Base-by-base conservation (phyloP, 2,329 filamentous ascomycete genomes). In the Neoarthrinium moseri region DNA sequence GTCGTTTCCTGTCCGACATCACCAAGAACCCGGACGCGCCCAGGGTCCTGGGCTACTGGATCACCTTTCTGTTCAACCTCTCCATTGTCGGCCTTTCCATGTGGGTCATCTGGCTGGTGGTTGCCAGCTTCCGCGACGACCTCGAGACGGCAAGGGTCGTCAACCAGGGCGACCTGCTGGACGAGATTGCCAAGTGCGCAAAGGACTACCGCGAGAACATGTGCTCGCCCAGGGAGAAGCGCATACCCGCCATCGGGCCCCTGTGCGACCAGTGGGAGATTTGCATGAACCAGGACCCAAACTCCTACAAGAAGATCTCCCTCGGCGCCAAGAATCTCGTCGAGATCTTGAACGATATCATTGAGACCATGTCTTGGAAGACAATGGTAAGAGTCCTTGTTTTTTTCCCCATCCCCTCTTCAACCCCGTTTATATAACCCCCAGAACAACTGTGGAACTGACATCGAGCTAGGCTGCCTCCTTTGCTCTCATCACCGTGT, bases 261-360 rank as follows among this genome's bases (percentile, higher is more conserved):
- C 71, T 86, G 4, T 99, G 94, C 64, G 79, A 83, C 26, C 80
- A 85, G 51, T 97, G 92, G 92, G 83, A 86, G 52, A 74, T 81
- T 24, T 97, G 94, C 68, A 96, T 96, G 89, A 83, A 85, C 53
- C 82, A 86, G 53, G 89, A 96, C 59, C 85, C 91, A 1, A 77
- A 84, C 35, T 82, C 83, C 46, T 83, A 96, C 46, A 91, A 89
- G 54, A 78, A 86, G 29, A 86, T 92, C 33, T 86, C 85, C 58
- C 83, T 96, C 30, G 89, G 87, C 15, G 91, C 90, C 5, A 86
- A 89, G 60, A 94, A 91, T 21, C 87, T 96, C 61, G 92, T 92
- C 1, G 83, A 90, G 60, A 95, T 99, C 32, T 86, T 97, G 66
- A 96, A 97, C 63, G 86, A 87, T 58, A 96, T 97, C 64, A 85